A percentile compares a stretch with the other conserved stretches of the same genome.
Conservation (phyloP, 352 stramenopile genomes). For the Globisporangium perplexum region DNA sequence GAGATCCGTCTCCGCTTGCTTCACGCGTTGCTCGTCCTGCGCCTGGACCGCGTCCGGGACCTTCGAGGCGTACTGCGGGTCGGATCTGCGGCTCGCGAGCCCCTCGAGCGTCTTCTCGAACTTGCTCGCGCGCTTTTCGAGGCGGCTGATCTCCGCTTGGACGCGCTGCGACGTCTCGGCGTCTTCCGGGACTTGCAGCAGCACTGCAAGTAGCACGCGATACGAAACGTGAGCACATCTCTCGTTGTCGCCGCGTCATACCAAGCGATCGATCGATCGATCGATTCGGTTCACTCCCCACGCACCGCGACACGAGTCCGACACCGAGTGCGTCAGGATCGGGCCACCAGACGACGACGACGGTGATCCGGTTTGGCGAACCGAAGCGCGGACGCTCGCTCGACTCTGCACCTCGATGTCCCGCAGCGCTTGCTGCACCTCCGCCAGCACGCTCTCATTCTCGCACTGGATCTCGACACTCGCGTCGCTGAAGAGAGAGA, state of each 20-base stretch:
- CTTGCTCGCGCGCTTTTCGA: slow-evolving; percentile 65
- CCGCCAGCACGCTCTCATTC: slow-evolving; percentile 19
- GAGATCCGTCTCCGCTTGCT: slow-evolving; percentile 50
- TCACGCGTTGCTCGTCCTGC: slow-evolving; percentile 53
- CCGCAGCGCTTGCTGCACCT: slow-evolving; percentile 28
- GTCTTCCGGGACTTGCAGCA: slow-evolving; percentile 57
- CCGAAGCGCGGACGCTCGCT: slow-evolving; percentile 20
- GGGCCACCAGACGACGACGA: slow-evolving; percentile 8
- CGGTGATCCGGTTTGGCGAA: not conserved
- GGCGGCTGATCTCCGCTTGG: slow-evolving; percentile 44
- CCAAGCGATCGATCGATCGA: not conserved
- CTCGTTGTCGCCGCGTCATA: too few relatives aligned
- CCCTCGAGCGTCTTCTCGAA: slow-evolving; percentile 36
- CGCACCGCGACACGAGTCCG: slow-evolving; percentile 46
- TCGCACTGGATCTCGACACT: slow-evolving; percentile 28
- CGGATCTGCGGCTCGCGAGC: slow-evolving; percentile 33
- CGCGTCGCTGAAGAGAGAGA: slow-evolving; percentile 1
- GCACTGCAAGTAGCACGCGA: slow-evolving; percentile 27
- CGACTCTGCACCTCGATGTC: slow-evolving; percentile 46
- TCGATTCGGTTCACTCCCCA: not conserved
- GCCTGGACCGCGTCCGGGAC: slow-evolving; percentile 60
- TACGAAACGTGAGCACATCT: not conserved
- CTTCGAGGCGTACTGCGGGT: slow-evolving; percentile 49
- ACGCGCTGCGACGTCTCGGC: slow-evolving; percentile 62
- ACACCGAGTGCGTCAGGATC: slow-evolving; percentile 47